Evolutionary conservation across 2,329 filamentous ascomycete genomes (phyloP), one percentile per base, ranked within the genome.

Genomic region (Aspergillus persii): DNA sequence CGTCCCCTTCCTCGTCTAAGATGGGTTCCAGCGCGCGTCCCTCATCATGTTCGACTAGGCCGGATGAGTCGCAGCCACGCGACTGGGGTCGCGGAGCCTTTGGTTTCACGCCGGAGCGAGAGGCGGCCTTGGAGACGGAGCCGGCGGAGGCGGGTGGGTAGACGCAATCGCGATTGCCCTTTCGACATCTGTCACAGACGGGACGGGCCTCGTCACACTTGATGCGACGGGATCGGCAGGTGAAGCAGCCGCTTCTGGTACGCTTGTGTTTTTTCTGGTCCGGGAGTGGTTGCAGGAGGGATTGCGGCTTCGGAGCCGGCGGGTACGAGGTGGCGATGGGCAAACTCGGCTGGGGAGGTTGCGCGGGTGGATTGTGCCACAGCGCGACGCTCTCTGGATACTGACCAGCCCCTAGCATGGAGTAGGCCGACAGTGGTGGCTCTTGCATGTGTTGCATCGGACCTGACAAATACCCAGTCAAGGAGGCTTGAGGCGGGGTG

Each of bases 181-280:
- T 99, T 67, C 87, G 89, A 76, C 95, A 99, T 69, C 94, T 77
- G 73, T 97, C 93, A 77, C 95, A 98, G 55, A 90, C 83, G 11
- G 95, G 95, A 68, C 88, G 90, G 26, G 82, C 85, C 77, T 99
- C 95, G 73, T 98, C 95, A 74, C 95, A 99, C 90, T 88, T 98
- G 54, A 98, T 93, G 74, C 95, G 86, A 66, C 95, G 86, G 68
- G 88, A 89, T 60, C 95, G 86, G 76, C 95, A 99, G 50, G 93
- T 98, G 72, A 86, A 97, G 78, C 95, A 99, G 30, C 95, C 95
- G 63, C 92, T 97, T 68, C 95, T 85, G 48, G 95, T 98, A 66
- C 95, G 87, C 62, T 93, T 89, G 74, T 98, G 94, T 76, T 98
- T 98, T 66, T 96, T 89, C 70, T 90, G 88, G 62, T 96, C 90